These are phyloP conservation scores for Takashimella koratensis DNA, from an alignment of 1,284 basidiomycete genomes.

Conservation along the genomic window DNA sequence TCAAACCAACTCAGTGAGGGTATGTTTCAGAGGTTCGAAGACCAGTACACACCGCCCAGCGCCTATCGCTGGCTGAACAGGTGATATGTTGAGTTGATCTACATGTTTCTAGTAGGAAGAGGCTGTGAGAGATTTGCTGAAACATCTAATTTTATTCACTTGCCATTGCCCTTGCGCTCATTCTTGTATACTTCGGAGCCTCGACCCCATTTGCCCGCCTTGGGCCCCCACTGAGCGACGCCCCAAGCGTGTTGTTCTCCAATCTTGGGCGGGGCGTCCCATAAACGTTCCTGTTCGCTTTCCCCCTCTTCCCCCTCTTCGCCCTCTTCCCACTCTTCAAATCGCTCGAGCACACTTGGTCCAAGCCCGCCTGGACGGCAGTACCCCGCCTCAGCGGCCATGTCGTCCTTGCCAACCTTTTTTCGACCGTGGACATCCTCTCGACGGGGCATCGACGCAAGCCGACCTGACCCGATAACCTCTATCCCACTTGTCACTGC, in stretches of 20 bases:
- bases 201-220: conserved; percentile 52
- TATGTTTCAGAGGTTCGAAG: too few relatives aligned
- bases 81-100: too few relatives aligned
- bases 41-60: too few relatives aligned
- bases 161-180: too few relatives aligned
- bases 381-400: conserved; percentile 30
- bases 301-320: background rate
- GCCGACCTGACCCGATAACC: background rate
- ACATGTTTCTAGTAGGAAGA: too few relatives aligned
- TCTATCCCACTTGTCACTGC: background rate
- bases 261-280: conserved; percentile 31
- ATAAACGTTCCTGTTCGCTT: conserved; percentile 2
- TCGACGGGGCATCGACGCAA: too few relatives aligned
- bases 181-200: conserved; percentile 24
- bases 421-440: too few relatives aligned
- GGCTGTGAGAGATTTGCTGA: too few relatives aligned
- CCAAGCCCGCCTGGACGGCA: conserved; percentile 12
- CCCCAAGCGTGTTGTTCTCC: conserved; percentile 46
- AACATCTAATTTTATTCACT: too few relatives aligned
- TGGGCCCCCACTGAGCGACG: conserved; percentile 51
- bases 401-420: conserved; percentile 25
- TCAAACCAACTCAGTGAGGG: too few relatives aligned
- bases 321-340: conserved; percentile 3
- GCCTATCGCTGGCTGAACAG: too few relatives aligned
- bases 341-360: background rate